These are phyloP conservation scores for Eutrema salsugineum DNA, from an alignment of 441 rosid genomes.

Conservation along the genomic window DNA sequence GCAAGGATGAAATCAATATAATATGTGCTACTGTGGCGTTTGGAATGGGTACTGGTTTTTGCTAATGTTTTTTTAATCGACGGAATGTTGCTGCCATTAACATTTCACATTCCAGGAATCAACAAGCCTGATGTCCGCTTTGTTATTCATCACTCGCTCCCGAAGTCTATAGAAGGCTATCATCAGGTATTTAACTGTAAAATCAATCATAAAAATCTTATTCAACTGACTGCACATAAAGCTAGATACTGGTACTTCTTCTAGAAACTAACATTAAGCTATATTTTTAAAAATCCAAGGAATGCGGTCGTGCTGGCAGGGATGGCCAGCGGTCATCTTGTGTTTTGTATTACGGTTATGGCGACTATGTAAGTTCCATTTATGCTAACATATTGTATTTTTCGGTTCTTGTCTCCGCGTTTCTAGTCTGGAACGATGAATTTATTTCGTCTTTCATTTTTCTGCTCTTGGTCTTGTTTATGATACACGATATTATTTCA, in stretches of 20 bases:
- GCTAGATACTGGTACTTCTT: not conserved
- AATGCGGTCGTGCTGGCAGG: conserved; percentile 99
- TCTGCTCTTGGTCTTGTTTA: not conserved
- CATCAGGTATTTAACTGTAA: conserved; percentile 66
- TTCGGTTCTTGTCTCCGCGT: conserved; percentile 1
- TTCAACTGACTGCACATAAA: not conserved
- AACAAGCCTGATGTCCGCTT: conserved; percentile 96
- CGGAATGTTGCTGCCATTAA: conserved; percentile 9
- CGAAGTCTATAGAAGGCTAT: conserved; percentile 94
- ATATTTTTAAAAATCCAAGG: conserved; percentile 40
- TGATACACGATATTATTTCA: conserved; percentile 23
- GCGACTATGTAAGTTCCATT: conserved; percentile 76
- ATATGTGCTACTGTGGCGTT: conserved; percentile 98
- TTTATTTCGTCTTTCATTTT: not conserved
- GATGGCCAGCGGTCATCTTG: conserved; percentile 95
- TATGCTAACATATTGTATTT: not conserved
- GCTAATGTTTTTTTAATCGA: not conserved
- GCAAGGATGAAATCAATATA: conserved; percentile 96
- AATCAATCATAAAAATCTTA: not conserved
- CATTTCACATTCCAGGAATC: conserved; percentile 56
- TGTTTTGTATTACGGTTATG: conserved; percentile 82
- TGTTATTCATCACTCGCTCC: conserved; percentile 95
- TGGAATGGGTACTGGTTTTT: conserved; percentile 74
- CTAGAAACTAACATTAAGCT: conserved; percentile 8
- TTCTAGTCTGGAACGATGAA: not conserved